Evolutionary conservation across 176 grass and related monocot genomes (phyloP), one percentile per base, ranked within the genome.

Genomic region (Bothriochloa decipiens): DNA sequence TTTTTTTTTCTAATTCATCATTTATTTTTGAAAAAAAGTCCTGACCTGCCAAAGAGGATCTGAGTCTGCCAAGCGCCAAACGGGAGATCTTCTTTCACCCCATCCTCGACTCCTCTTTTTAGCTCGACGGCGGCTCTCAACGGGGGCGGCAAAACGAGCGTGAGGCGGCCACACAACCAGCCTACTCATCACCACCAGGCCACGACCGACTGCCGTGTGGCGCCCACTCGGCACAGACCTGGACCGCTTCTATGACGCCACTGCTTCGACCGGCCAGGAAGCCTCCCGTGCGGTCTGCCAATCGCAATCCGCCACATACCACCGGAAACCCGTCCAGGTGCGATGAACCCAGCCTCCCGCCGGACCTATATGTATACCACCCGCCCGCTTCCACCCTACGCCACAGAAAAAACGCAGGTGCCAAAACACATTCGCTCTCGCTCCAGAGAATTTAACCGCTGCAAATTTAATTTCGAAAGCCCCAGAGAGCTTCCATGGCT

Each of bases 261-360:
- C 89, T 87, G 82, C 90, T 94, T 90, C 75, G 64, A 83, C 83
- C 76, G 77, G 80, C 81, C 84, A 76, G 79, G 49, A 65, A 68
- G 32, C 67, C 57, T 57, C 74, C 23, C 49, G 61, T 26, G n/a
- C 5, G 25, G 0, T 0, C 0, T 0, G 9, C 87, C 68, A 92
- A 88, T 53, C 6, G 23, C 2, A 4, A 0, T 0, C 12, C 35
- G 86, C 41, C 91, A 91, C 77, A 83, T 89, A 49, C 67, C 70
- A 36, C 49, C 68, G 3, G 29, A 35, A 74, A 64, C 26, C 91
- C 96, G 89, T 94, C 93, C 77, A 89, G 89, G 78, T 95, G 22
- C 96, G 87, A 82, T 73, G 90, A 75, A 94, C 81, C 70, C 1
- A 10, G 22, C 16, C 55, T 80, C 68, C 72, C 72, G 87, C 49